Base-by-base conservation (phyloP, 2,329 filamentous ascomycete species). In the Hymenoscyphus infarciens region DNA sequence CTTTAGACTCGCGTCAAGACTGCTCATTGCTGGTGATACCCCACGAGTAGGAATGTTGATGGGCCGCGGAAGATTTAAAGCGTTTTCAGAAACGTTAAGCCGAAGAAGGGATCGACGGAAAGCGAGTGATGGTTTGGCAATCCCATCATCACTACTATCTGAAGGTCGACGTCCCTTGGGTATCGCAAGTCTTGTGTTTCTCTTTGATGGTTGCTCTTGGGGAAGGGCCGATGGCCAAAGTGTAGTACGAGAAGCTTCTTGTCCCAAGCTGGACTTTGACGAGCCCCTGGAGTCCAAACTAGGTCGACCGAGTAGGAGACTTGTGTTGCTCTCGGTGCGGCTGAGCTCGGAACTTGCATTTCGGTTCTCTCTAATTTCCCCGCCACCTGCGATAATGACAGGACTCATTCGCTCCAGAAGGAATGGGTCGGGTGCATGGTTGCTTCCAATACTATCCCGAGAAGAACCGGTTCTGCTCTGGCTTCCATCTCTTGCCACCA, bases 321-420 rank as follows among this genome's bases (percentile, higher is more conserved):
- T 84, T 57, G 80, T 81, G 61, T 78, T 80, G 71, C 81, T 86
- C 62, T 82, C 81, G 1, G 78, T 79, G 19, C 80, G 77, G 57
- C 69, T 73, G 31, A 84, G 68, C 13, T 84, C 82, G 15, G 77
- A 74, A 67, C 79, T 81, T 1, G 76, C 71, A 67, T 88, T 88
- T 45, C 79, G 77, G 69, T 87, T 88, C 69, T 87, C 82, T 45
- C 87, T 74, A 6, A 88, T 74, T 64, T 82, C 83, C 31, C 86
- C 87, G 7, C 86, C 75, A 33, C 75, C 87, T 11, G 85, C 80
- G 68, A 89, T 89, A 49, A 89, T 80, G 13, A 89, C 86, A 1
- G 86, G 87, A 60, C 84, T 86, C 75, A 88, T 83, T 13, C 86
- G 80, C 60, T 87, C 83, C 29, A 81, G 75, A 13, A 89, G 74